These are phyloP conservation scores for Aspergillus egyptiacus DNA, from an alignment of 495 filamentous ascomycete genomes.

Conservation along the genomic window DNA sequence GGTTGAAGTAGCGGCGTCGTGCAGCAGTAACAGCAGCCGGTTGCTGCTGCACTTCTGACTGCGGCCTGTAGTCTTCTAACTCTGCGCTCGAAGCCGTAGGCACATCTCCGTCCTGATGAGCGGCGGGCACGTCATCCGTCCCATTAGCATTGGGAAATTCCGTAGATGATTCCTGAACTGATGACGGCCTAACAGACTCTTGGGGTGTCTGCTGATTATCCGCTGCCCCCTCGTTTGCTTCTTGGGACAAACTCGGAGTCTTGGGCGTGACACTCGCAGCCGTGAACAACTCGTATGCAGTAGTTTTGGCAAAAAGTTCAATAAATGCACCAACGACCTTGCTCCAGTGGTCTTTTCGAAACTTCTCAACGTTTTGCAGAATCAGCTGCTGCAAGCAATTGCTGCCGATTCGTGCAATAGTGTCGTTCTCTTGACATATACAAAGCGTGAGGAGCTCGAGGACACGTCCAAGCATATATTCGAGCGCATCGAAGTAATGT, in stretches of 20 bases:
- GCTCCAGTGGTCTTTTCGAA: conserved; percentile 78
- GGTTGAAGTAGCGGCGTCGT: conserved; percentile 94
- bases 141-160: conserved; percentile 62
- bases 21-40: conserved; percentile 88
- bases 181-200: conserved; percentile 16
- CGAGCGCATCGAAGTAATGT: conserved; percentile 90
- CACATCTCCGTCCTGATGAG: conserved; percentile 39
- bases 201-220: conserved; percentile 23
- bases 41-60: conserved; percentile 62
- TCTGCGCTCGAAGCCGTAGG: conserved; percentile 40
- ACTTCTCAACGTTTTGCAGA: conserved; percentile 89
- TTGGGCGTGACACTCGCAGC: conserved; percentile 55
- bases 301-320: conserved; percentile 89
- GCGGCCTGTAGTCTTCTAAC: conserved; percentile 85
- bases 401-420: conserved; percentile 93
- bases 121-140: conserved; percentile 31
- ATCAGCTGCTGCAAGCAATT: conserved; percentile 97
- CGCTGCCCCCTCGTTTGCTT: conserved; percentile 28
- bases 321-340: conserved; percentile 94
- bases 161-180: conserved; percentile 27
- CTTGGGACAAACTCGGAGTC: conserved; percentile 25
- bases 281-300: conserved; percentile 88
- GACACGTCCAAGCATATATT: conserved; percentile 95
- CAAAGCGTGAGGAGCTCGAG: conserved; percentile 88
- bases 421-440: conserved; percentile 99